A percentile compares a stretch with the other conserved stretches of the same genome.
Conservation (phyloP, 495 filamentous ascomycete genomes). For the Penicillium parvum region DNA sequence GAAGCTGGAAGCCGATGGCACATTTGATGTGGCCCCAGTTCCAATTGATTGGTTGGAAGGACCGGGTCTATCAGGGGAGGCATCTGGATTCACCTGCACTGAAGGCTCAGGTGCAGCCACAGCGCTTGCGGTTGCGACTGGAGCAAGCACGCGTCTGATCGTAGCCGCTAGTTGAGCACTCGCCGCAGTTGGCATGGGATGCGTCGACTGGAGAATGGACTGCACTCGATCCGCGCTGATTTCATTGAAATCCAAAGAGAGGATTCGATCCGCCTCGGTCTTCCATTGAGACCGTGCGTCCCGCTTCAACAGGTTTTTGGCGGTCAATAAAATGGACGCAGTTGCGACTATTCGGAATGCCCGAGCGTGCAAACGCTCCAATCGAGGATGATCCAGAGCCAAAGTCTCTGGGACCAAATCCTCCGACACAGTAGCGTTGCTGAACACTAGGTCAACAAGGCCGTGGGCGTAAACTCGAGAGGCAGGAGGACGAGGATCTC, state of each 20-base stretch:
- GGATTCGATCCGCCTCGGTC: slow-evolving; percentile 73
- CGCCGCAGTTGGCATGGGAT: slow-evolving; percentile 64
- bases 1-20: slow-evolving; percentile 36
- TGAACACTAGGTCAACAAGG: slow-evolving; percentile 60
- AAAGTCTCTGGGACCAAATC: slow-evolving; percentile 79
- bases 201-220: slow-evolving; percentile 71
- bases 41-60: slow-evolving; percentile 4
- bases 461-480: slow-evolving; percentile 78
- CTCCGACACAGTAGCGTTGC: slow-evolving; percentile 49
- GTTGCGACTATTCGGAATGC: slow-evolving; percentile 74
- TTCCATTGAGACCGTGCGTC: slow-evolving; percentile 90
- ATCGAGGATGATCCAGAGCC: slow-evolving; percentile 68
- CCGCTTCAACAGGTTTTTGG: slow-evolving; percentile 92
- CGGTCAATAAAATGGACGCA: slow-evolving; percentile 78
- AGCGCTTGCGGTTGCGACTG: slow-evolving; percentile 36
- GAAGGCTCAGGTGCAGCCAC: slow-evolving; percentile 34
- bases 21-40: slow-evolving; percentile 7
- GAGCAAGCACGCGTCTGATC: slow-evolving; percentile 53
- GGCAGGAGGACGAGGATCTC: slow-evolving; percentile 33
- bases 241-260: slow-evolving; percentile 53
- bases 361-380: slow-evolving; percentile 59
- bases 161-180: slow-evolving; percentile 43
- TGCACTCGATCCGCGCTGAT: slow-evolving; percentile 61
- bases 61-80: slow-evolving; percentile 3
- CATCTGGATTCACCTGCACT: slow-evolving; percentile 32